Base-by-base conservation (phyloP, 2,329 filamentous ascomycete species). In the Colletotrichum sp. region DNA sequence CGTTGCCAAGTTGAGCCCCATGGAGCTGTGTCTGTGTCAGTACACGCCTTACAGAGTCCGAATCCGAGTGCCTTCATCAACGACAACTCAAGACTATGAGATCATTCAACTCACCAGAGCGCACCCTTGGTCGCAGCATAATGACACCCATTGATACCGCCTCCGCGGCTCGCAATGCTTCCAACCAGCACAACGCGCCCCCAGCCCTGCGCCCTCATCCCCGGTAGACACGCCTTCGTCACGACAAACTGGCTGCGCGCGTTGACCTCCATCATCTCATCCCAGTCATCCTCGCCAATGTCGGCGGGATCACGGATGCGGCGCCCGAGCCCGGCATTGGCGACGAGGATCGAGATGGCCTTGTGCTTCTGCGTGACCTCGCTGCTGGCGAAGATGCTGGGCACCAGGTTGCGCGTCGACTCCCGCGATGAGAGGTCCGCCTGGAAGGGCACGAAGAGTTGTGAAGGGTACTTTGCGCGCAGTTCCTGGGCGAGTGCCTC, bases 201-300 rank as follows among this genome's bases (percentile, higher is more conserved):
- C 83, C 82, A 84, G 3, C 75, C 67, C 72, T 84, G 83, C 0
- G 69, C 30, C 8, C 83, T 78, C 83, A 84, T 84, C 0, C 80
- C 81, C 15, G 78, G 70, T 4, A 84, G 39, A 57, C 83, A 84
- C 1, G 80, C 80, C 34, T 82, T 83, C 4, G 82, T 82, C 3
- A 84, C 80, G 6, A 83, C 82, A 63, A 85, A 84, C 63, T 84
- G 83, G 71, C 82, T 83, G 16, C 82, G 78, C 1, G 81, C 63
- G 72, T 85, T 84, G 32, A 84, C 79, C 36, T 84, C 83, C 78
- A 85, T 82, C 74, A 84, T 79, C 62, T 83, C 79, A 75, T 85
- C 83, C 83, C 84, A 85, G 55, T 85, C 83, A 4, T 83, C 82
- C 39, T 85, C 84, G 39, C 71, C 72, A 30, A 85, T 84, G 24